Evolutionary conservation across 2,329 filamentous ascomycete genomes (phyloP).

Genomic region (Davidsoniella virescens): DNA sequence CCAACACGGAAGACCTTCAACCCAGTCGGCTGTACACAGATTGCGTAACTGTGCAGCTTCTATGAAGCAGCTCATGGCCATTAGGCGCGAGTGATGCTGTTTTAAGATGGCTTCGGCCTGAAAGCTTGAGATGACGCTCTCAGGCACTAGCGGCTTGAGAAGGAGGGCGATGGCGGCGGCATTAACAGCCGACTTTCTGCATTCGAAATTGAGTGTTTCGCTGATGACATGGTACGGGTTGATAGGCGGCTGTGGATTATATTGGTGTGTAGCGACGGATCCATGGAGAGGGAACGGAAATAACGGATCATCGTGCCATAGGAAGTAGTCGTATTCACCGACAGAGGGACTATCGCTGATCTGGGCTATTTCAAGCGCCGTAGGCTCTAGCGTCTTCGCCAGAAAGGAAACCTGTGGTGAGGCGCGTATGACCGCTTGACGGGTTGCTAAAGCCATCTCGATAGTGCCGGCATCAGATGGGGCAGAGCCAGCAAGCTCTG

Average conservation of each 20-base stretch:
- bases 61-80: constrained; percentile 41
- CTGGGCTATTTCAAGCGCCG: constrained; percentile 14
- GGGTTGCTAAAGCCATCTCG: constrained; percentile 6
- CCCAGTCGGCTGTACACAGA: constrained; percentile 41
- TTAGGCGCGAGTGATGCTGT: constrained; percentile 44
- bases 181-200: constrained; percentile 37
- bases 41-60: constrained; percentile 47
- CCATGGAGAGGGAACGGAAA: constrained; percentile 31
- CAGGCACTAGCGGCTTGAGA: constrained; percentile 39
- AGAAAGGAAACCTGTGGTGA: constrained; percentile 4
- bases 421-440: constrained; percentile 3
- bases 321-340: constrained; percentile 39
- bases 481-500: background rate
- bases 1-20: constrained; percentile 33
- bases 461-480: constrained; percentile 5
- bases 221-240: constrained; percentile 38
- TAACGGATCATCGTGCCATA: constrained; percentile 38
- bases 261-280: constrained; percentile 5
- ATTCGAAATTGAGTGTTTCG: constrained; percentile 40
- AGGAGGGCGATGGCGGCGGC: constrained; percentile 46
- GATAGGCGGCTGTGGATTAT: constrained; percentile 24
- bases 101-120: constrained; percentile 40
- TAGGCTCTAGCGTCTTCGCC: constrained; percentile 1
- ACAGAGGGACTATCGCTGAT: constrained; percentile 6
- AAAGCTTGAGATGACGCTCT: constrained; percentile 35